These are phyloP conservation scores for Tetradesmus obliquus DNA, from an alignment of 139 green algal genomes.

Conservation along the genomic window DNA sequence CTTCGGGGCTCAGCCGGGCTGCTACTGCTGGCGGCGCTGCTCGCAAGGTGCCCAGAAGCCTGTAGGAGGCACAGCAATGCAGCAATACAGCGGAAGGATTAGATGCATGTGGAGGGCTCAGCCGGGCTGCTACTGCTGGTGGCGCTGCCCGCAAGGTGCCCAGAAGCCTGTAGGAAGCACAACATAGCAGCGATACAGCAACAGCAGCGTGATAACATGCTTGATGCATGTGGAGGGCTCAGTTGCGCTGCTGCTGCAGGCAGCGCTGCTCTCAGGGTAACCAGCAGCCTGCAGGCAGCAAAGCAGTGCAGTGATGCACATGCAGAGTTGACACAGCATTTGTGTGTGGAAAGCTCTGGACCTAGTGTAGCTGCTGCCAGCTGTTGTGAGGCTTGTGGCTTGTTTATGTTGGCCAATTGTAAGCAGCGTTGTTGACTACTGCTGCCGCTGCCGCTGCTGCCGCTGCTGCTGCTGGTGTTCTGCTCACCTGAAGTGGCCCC, in stretches of 20 bases:
- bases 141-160: too few species aligned
- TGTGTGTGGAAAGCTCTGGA: too few species aligned
- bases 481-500: slow-evolving; percentile 17
- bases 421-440: too few species aligned
- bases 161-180: background rate
- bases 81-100: too few species aligned
- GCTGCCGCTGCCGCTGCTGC: background rate
- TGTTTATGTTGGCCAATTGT: too few species aligned
- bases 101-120: too few species aligned
- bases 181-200: background rate
- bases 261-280: background rate
- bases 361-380: too few species aligned
- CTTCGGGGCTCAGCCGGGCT: background rate
- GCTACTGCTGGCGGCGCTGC: background rate
- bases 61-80: background rate
- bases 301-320: background rate
- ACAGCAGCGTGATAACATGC: too few species aligned
- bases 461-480: background rate
- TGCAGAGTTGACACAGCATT: too few species aligned
- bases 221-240: background rate
- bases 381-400: too few species aligned
- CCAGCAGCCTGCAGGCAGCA: too few species aligned
- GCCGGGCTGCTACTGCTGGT: too few species aligned
- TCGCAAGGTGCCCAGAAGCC: background rate
- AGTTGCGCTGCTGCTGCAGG: background rate